Conservation (phyloP, 495 filamentous ascomycete genomes). For the Penicillium soppii region DNA sequence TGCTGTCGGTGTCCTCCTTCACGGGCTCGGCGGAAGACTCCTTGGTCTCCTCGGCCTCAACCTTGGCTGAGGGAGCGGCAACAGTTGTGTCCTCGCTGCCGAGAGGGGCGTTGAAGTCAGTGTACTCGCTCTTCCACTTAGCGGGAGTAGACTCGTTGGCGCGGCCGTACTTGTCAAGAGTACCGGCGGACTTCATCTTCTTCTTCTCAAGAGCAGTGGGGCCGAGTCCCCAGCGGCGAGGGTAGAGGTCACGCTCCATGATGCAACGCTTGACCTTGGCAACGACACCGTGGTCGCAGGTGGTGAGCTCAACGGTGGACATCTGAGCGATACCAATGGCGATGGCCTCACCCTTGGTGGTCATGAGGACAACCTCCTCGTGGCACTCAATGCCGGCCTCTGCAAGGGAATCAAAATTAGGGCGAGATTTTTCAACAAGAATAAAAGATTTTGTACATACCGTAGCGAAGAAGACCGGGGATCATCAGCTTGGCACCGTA, state of each 20-base stretch:
- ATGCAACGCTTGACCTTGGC: conserved; percentile 98
- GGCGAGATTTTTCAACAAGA: conserved; percentile 18
- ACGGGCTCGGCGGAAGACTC: conserved; percentile 22
- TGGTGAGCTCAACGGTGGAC: conserved; percentile 87
- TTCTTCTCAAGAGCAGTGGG: conserved; percentile 93
- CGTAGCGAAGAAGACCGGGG: conserved; percentile 87
- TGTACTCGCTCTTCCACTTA: conserved; percentile 87
- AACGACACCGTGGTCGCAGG: conserved; percentile 93
- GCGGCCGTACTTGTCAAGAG: conserved; percentile 95
- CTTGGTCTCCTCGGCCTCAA: conserved; percentile 34
- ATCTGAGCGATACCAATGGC: conserved; percentile 94
- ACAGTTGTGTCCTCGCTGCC: conserved; percentile 41
- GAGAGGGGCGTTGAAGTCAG: conserved; percentile 69
- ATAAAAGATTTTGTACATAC: conserved; percentile 45
- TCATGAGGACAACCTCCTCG: conserved; percentile 95
- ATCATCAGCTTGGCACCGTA: conserved; percentile 99
- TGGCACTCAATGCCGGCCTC: conserved; percentile 83
- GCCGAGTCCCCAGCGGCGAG: conserved; percentile 89
- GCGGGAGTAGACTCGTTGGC: conserved; percentile 88
- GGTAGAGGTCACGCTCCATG: conserved; percentile 98
- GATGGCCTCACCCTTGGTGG: conserved; percentile 97
- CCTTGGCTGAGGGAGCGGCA: conserved; percentile 35
- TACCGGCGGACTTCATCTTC: conserved; percentile 96
- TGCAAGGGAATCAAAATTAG: conserved; percentile 34
- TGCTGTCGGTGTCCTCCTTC: conserved; percentile 47